These are phyloP conservation scores for Penicillium robsamsonii DNA, from an alignment of 495 filamentous ascomycete genomes.

Conservation along the genomic window DNA sequence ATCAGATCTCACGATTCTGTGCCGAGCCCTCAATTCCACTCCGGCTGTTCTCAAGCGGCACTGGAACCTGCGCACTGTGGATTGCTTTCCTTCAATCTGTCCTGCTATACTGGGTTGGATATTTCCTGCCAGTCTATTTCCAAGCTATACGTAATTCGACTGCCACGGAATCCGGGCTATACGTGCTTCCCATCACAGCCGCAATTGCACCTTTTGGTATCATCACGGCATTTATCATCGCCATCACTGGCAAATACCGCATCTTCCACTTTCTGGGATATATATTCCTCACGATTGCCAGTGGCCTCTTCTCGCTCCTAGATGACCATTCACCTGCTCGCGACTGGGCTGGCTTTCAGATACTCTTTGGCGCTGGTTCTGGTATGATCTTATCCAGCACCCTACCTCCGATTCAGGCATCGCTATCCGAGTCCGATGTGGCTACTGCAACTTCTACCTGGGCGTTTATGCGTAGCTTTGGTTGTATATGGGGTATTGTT, in stretches of 20 bases:
- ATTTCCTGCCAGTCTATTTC: slow-evolving; percentile 51
- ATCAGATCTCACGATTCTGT: slow-evolving; percentile 7
- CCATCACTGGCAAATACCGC: slow-evolving; percentile 44
- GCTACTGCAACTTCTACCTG: slow-evolving; percentile 45
- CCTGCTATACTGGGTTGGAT: slow-evolving; percentile 30
- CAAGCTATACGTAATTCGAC: slow-evolving; percentile 33
- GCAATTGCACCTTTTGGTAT: slow-evolving; percentile 33
- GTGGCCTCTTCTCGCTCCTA: slow-evolving; percentile 41
- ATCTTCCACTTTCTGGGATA: slow-evolving; percentile 41
- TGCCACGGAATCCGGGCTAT: slow-evolving; percentile 33
- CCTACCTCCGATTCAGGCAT: slow-evolving; percentile 42
- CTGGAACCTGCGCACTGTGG: slow-evolving; percentile 14
- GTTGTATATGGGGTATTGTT: slow-evolving; percentile 50
- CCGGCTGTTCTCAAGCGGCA: slow-evolving; percentile 11
- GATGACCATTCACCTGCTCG: slow-evolving; percentile 16
- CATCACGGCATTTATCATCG: slow-evolving; percentile 30
- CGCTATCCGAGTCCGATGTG: slow-evolving; percentile 36
- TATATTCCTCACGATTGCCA: slow-evolving; percentile 36
- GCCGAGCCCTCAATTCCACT: slow-evolving; percentile 1
- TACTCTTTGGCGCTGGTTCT: slow-evolving; percentile 30
- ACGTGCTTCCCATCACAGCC: slow-evolving; percentile 35
- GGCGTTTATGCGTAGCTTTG: slow-evolving; percentile 48
- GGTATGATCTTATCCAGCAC: slow-evolving; percentile 31
- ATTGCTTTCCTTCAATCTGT: slow-evolving; percentile 26
- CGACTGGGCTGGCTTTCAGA: slow-evolving; percentile 32